Percentiles rank a stretch among this genome's conserved stretches.
phyloP scores from a whole-genome alignment of 805 yeast species.

The Lachancea sp. region DNA sequence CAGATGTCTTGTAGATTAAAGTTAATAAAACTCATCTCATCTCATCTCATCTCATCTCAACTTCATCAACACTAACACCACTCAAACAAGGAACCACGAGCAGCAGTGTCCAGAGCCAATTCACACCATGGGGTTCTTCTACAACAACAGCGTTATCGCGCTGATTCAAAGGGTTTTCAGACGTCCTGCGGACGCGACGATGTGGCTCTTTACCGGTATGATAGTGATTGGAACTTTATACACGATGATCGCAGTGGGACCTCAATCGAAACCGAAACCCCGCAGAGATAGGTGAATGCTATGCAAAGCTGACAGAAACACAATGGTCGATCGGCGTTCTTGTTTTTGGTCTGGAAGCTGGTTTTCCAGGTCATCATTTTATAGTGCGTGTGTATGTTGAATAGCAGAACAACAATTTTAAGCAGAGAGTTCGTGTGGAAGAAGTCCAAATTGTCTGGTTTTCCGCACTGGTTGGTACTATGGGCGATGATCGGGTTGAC shows the following conservation, averaged over 20 bases:
- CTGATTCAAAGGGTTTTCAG: conserved; percentile 19
- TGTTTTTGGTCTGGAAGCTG: too few relatives aligned
- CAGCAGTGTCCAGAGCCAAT: too few relatives aligned
- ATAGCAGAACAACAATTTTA: background rate
- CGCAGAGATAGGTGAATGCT: background rate
- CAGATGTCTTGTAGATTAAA: background rate
- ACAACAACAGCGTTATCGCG: conserved; percentile 24
- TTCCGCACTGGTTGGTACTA: too few relatives aligned
- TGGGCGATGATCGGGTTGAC: too few relatives aligned
- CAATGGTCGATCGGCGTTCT: too few relatives aligned
- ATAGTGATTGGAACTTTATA: conserved; percentile 24
- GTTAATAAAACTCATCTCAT: background rate
- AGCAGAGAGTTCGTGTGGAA: background rate
- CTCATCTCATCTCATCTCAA: background rate
- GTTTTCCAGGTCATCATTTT: background rate
- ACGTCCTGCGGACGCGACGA: conserved; percentile 23
- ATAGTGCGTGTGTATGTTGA: background rate
- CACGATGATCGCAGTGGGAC: conserved; percentile 13
- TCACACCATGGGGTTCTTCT: conserved; percentile 26
- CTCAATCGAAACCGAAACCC: background rate
- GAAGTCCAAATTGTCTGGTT: too few relatives aligned
- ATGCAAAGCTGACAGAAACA: background rate
- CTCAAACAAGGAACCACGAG: background rate
- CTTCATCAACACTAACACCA: too few relatives aligned
- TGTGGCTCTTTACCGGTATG: conserved; percentile 31